Evolutionary conservation across 257 asterid species (phyloP).

Genomic region (Solanum dulcamara): DNA sequence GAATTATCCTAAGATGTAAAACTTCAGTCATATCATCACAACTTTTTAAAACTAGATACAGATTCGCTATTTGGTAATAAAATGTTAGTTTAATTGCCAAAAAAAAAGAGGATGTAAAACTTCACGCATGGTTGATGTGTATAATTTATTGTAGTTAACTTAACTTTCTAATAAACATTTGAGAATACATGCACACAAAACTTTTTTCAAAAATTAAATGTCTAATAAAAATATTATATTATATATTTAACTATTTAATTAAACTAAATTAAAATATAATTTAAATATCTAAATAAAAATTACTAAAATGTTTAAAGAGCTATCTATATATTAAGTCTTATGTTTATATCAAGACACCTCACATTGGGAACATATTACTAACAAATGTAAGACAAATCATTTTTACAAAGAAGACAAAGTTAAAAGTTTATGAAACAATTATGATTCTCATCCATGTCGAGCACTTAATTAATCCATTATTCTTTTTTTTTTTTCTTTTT

Average conservation of each 20-base stretch:
- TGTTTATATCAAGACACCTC: background rate
- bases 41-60: too few species aligned
- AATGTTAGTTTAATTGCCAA: too few species aligned
- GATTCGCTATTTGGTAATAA: too few species aligned
- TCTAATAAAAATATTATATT: background rate
- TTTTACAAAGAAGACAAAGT: background rate
- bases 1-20: too few species aligned
- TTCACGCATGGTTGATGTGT: too few species aligned
- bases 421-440: background rate
- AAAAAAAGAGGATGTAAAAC: too few species aligned
- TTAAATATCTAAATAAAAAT: accelerated
- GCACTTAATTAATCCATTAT: background rate
- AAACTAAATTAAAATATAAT: background rate
- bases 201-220: too few species aligned
- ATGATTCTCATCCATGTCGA: background rate
- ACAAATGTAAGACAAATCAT: background rate
- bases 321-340: background rate
- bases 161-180: too few species aligned
- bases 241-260: background rate
- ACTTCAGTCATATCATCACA: too few species aligned
- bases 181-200: background rate
- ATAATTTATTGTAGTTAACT: too few species aligned
- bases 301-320: background rate
- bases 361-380: background rate
- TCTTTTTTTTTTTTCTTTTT: background rate